Conservation (phyloP, 495 filamentous ascomycete genomes). For the Penicillium bialowiezense region DNA sequence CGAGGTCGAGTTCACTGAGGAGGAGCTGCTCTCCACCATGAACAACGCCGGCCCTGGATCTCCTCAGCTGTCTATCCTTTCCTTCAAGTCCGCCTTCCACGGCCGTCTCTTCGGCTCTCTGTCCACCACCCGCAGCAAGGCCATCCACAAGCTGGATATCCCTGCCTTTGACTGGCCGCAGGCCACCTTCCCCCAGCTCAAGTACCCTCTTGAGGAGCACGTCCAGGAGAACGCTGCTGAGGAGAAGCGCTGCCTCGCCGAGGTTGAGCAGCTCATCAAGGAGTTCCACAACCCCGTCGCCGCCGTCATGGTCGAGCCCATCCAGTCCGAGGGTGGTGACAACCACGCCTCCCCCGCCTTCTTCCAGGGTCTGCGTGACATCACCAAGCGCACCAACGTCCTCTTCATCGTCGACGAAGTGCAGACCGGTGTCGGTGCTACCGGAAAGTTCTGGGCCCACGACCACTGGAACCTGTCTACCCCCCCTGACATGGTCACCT, state of each 20-base stretch:
- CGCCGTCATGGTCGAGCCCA: constrained; percentile 89
- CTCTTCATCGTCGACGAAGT: constrained; percentile 98
- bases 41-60: constrained; percentile 79
- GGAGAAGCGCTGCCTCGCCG: constrained; percentile 81
- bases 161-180: constrained; percentile 99
- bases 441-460: constrained; percentile 98
- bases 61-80: constrained; percentile 84
- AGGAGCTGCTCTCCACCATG: constrained; percentile 80
- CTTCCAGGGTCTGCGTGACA: constrained; percentile 81
- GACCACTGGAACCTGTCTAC: constrained; percentile 87
- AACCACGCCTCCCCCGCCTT: constrained; percentile 95
- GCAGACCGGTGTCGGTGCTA: constrained; percentile 90
- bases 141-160: constrained; percentile 98
- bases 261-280: constrained; percentile 83
- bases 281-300: constrained; percentile 83
- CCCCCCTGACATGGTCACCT: constrained; percentile 97
- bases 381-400: constrained; percentile 82
- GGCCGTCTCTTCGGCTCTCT: constrained; percentile 91
- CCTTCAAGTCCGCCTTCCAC: constrained; percentile 93
- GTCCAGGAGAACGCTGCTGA: constrained; percentile 77
- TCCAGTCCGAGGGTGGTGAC: constrained; percentile 98
- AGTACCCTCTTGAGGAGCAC: constrained; percentile 88
- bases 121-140: constrained; percentile 91
- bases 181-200: constrained; percentile 82
- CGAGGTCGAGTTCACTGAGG: constrained; percentile 76